These are phyloP conservation scores for Lepidium sativum DNA, from an alignment of 345 rosid species.

Conservation along the genomic window DNA sequence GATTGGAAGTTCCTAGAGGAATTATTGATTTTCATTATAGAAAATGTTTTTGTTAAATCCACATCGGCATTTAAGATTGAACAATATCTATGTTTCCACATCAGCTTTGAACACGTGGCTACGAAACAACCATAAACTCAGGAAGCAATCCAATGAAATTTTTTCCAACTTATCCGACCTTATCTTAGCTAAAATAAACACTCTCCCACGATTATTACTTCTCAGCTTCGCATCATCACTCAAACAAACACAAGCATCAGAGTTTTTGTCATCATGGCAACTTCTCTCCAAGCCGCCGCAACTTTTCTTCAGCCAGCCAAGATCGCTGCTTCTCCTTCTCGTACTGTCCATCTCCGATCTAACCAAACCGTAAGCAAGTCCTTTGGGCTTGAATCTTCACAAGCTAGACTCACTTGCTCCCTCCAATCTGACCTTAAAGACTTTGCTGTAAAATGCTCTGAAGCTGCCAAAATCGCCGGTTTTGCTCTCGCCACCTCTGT, in stretches of 20 bases:
- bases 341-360: constrained; percentile 41
- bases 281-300: constrained; percentile 83
- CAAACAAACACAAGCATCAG: not conserved
- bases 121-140: constrained; percentile 35
- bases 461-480: constrained; percentile 68
- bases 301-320: constrained; percentile 72
- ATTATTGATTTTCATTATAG: not conserved
- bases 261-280: constrained; percentile 43
- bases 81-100: constrained; percentile 28
- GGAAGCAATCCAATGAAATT: not conserved
- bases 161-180: constrained; percentile 32
- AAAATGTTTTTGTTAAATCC: not conserved
- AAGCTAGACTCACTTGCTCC: constrained; percentile 61
- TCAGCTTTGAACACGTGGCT: constrained; percentile 41
- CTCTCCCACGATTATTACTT: constrained; percentile 8
- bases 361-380: constrained; percentile 42
- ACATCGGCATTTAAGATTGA: constrained; percentile 9
- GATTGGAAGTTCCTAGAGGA: too few species aligned
- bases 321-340: constrained; percentile 33
- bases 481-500: constrained; percentile 92
- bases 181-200: constrained; percentile 38
- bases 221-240: not conserved
- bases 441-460: constrained; percentile 53
- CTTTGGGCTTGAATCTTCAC: constrained; percentile 46
- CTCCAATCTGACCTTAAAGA: constrained; percentile 57